A percentile compares a stretch with the other conserved stretches of the same genome.
Conservation (phyloP, 2,329 filamentous ascomycete genomes). For the Juglanconis sp. region DNA sequence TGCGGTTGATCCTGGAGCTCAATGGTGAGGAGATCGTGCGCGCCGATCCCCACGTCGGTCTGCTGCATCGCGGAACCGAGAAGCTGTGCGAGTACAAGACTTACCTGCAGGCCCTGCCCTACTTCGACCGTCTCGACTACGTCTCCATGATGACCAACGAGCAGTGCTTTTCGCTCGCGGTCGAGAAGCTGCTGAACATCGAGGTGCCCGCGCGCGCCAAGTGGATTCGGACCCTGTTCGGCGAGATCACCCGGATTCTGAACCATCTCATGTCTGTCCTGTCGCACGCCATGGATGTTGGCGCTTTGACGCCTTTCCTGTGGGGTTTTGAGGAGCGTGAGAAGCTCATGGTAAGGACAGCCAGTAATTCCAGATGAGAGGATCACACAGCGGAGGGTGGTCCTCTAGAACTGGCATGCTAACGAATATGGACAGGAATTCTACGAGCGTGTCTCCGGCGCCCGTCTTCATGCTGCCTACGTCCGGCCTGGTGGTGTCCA, state of each 20-base stretch:
- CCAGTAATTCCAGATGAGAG: too few relatives aligned
- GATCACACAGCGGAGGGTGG: not conserved
- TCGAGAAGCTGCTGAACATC: conserved; percentile 96
- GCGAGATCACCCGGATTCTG: conserved; percentile 86
- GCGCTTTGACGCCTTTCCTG: conserved; percentile 94
- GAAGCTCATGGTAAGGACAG: conserved; percentile 85
- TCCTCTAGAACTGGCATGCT: not conserved
- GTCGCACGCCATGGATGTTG: conserved; percentile 98
- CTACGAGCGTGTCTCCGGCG: conserved; percentile 97
- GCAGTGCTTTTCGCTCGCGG: conserved; percentile 91
- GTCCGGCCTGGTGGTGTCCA: conserved; percentile 94
- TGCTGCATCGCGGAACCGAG: conserved; percentile 95
- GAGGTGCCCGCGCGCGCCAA: conserved; percentile 95
- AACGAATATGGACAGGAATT: conserved; percentile 68
- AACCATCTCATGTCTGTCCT: conserved; percentile 98
- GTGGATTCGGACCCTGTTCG: conserved; percentile 94
- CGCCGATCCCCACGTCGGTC: conserved; percentile 92
- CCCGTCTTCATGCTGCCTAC: conserved; percentile 94
- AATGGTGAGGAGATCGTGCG: conserved; percentile 97
- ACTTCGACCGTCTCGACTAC: conserved; percentile 98
- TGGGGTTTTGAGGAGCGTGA: conserved; percentile 99
- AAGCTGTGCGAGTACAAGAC: conserved; percentile 99
- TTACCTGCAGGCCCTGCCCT: conserved; percentile 94
- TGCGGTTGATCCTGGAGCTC: conserved; percentile 94
- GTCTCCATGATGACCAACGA: conserved; percentile 99